Conservation (phyloP, 495 filamentous ascomycete genomes). For the Astrothelium subdiscretum region DNA sequence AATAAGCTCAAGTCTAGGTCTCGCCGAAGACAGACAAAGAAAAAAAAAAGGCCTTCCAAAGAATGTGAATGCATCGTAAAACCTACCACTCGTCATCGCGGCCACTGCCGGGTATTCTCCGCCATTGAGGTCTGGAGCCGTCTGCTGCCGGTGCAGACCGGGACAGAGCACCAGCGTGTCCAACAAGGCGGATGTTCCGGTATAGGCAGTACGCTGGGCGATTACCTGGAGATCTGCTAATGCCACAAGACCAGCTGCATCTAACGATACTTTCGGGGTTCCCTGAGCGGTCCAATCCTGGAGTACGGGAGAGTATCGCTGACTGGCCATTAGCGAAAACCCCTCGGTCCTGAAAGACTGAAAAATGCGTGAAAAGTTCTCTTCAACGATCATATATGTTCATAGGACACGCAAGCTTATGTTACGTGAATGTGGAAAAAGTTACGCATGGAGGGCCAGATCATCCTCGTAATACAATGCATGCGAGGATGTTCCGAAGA, state of each 20-base stretch:
- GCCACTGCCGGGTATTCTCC: constrained; percentile 22
- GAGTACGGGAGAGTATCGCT: background rate
- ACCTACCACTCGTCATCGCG: constrained; percentile 15
- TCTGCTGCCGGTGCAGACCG: constrained; percentile 49
- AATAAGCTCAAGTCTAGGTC: background rate
- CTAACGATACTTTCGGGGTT: constrained; percentile 5
- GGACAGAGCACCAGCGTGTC: constrained; percentile 47
- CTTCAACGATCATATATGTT: too few species aligned
- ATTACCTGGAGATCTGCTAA: constrained; percentile 47
- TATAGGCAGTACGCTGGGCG: constrained; percentile 41
- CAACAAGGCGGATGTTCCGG: constrained; percentile 38
- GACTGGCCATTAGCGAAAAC: background rate
- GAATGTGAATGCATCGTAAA: background rate
- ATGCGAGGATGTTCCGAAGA: background rate
- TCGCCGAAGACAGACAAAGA: background rate
- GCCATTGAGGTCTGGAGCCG: constrained; percentile 29
- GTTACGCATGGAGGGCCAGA: too few species aligned
- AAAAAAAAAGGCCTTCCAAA: background rate
- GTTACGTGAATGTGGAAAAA: background rate
- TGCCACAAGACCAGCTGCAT: constrained; percentile 26
- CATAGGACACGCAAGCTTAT: background rate
- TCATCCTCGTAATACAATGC: background rate
- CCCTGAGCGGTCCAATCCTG: background rate
- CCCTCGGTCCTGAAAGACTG: too few species aligned
- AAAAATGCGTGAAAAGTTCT: too few species aligned